A percentile compares a stretch with the other conserved stretches of the same genome.
phyloP scores from a whole-genome alignment of 495 filamentous ascomycete species.

The Penicillium soppii region DNA sequence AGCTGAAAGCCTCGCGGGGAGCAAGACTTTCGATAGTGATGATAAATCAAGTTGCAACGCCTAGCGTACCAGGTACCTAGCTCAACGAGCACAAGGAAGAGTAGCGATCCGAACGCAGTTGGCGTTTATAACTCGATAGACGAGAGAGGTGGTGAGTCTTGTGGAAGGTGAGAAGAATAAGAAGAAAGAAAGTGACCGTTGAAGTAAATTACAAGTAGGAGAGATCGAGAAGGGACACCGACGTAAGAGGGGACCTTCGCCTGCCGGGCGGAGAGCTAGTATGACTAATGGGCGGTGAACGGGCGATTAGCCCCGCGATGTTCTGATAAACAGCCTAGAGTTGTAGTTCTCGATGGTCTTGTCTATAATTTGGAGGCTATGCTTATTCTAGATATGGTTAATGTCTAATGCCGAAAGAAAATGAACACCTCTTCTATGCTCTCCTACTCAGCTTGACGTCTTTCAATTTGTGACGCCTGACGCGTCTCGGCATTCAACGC shows the following conservation, averaged over 20 bases:
- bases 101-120: slow-evolving; percentile 12
- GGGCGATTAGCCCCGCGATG: slow-evolving; percentile 14
- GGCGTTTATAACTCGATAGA: slow-evolving; percentile 7
- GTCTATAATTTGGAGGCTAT: neutral
- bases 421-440: neutral
- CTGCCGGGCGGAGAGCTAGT: neutral
- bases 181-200: slow-evolving; percentile 14
- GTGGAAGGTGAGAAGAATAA: slow-evolving; percentile 9
- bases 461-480: neutral
- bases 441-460: neutral
- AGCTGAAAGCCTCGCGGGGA: slow-evolving; percentile 50
- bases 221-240: slow-evolving; percentile 18
- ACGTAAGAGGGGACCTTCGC: slow-evolving; percentile 41
- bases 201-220: slow-evolving; percentile 5
- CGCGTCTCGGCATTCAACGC: neutral
- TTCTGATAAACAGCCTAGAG: neutral
- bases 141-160: slow-evolving; percentile 5
- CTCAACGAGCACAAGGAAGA: slow-evolving; percentile 17
- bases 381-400: neutral
- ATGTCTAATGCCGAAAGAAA: neutral
- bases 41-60: slow-evolving; percentile 29
- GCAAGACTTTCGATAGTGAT: slow-evolving; percentile 51
- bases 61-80: slow-evolving; percentile 37
- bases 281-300: slow-evolving; percentile 10
- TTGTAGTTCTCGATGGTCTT: neutral